Base-by-base conservation (phyloP, 1,284 basidiomycete genomes). In the Sanghuangporus baumii region DNA sequence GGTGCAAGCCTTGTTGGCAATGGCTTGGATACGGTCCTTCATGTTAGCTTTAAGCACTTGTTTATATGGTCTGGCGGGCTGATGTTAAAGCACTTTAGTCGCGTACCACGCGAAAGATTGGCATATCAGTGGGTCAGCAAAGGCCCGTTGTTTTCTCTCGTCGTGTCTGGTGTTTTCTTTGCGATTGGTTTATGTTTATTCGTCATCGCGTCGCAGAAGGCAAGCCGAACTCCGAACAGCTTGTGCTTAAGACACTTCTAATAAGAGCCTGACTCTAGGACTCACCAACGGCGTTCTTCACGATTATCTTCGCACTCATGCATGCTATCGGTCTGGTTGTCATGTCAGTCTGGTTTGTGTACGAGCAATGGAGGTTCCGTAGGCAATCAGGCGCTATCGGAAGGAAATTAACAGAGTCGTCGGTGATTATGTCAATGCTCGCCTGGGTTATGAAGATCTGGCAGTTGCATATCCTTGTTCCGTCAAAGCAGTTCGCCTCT, bases 311-410 rank as follows among this genome's bases (percentile, higher is more conserved):
- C 36, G 41, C 52, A 3, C 20, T 31, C 8, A 14, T 61, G 1
- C 52, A 61, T 31, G 60, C 38, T 18, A 3, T 36, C n/a, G 60
- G 52, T 6, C 51, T 61, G 6, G 34, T 47, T 23, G 9, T 18
- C 8, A 26, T 56, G 26, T 55, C 41, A 3, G 37, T 61, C 38
- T 61, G 37, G 14, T 61, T 61, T 52, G 7, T 61, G 9, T 55
- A 47, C 26, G 52, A 61, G 34, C 51, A 56, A 31, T 61, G 60
- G 60, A 61, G 36, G 41, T 61, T 61, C 20, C 51, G 60, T 12
- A 20, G 23, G 31, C 31, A 61, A 46, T 14, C 60, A 37, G 60
- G 52, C 6, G 36, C 43, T 8, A 26, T 47, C 7, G 60, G 60
- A 37, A 55, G 36, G 37, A 55, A 47, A 14, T 38, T 61, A 5